These are phyloP conservation scores for Pleurotus salmoneostramineus DNA, from an alignment of 768 basidiomycete species.

Conservation along the genomic window DNA sequence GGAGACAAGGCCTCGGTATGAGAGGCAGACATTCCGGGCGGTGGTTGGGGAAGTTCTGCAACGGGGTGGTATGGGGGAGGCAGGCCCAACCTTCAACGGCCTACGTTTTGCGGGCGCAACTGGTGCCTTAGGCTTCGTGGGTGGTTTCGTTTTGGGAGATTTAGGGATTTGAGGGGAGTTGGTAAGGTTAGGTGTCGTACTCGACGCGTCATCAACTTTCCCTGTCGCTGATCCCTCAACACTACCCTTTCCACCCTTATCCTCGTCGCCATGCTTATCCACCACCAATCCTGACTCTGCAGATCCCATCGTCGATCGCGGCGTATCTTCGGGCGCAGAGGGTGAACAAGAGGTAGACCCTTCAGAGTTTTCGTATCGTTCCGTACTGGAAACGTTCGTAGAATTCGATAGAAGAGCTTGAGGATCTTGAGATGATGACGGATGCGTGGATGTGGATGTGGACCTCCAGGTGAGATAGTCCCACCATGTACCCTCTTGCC, in stretches of 20 bases:
- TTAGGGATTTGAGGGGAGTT: slow-evolving; percentile 66
- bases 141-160: slow-evolving; percentile 60
- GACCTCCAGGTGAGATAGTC: slow-evolving; percentile 40
- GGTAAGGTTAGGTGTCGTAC: slow-evolving; percentile 18
- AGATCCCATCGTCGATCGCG: background rate
- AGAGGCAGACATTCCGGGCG: slow-evolving; percentile 17
- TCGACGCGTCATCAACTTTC: too few relatives aligned
- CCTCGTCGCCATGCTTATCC: background rate
- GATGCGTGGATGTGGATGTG: slow-evolving; percentile 5
- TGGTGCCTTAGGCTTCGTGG: slow-evolving; percentile 39
- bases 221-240: background rate
- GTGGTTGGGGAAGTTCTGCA: slow-evolving; percentile 21
- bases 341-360: too few relatives aligned
- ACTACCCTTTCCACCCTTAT: too few relatives aligned
- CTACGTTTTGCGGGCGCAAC: slow-evolving; percentile 22
- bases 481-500: slow-evolving; percentile 36
- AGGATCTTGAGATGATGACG: background rate
- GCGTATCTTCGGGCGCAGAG: too few relatives aligned
- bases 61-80: slow-evolving; percentile 16
- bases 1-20: slow-evolving; percentile 54
- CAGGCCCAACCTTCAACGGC: slow-evolving; percentile 19
- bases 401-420: background rate
- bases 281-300: background rate
- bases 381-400: slow-evolving; percentile 1
- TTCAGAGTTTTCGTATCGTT: too few relatives aligned